Base-by-base conservation (phyloP, 2,329 filamentous ascomycete species). In the Emericellopsis atlantica region DNA sequence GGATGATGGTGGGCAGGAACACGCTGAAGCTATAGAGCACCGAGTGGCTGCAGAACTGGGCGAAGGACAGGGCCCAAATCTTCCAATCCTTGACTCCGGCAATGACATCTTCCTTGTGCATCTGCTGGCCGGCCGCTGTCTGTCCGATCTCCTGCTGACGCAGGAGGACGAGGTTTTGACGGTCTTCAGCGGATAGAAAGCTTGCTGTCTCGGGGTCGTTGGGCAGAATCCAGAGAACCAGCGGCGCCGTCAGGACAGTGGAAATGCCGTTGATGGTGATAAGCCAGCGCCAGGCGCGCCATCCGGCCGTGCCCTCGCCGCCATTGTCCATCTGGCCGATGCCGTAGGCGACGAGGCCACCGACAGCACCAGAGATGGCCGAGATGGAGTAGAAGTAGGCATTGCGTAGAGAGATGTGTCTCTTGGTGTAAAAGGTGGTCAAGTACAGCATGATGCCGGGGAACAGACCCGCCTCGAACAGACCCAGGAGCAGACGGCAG, bases 301-400 rank as follows among this genome's bases (percentile, higher is more conserved):
- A 40, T 6, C 39, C 39, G 31, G 31, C 31, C 5, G 39, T 31
- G 18, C 75, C 76, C 5, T 64, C 54, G 3, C 70, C 72, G 11
- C 80, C 60, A 2, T 80, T 80, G 45, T 79, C 65, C 78, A 87
- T 83, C 39, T 78, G 68, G 31, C 74, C 71, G 47, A 87, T 86
- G 1, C 72, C 82, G 4, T 81, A 81, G 1, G 83, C 82, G 4
- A 87, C 68, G 2, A 87, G 70, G 5, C 83, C 83, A 52, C 81
- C 82, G 46, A 87, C 87, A 0, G 80, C 86, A 1, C 86, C 86
- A 1, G 84, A 81, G 0, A 92, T 62, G 0, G 86, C 84, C 1
- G 86, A 85, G 0, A 84, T 83, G 0, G 83, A 87, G 65, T 92
- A 93, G 66, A 92, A 90, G 42, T 87, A 77, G 12, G 85, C 83